phyloP scores from a whole-genome alignment of 192 early-diverging fungal species.

The Cladochytrium replicatum region DNA sequence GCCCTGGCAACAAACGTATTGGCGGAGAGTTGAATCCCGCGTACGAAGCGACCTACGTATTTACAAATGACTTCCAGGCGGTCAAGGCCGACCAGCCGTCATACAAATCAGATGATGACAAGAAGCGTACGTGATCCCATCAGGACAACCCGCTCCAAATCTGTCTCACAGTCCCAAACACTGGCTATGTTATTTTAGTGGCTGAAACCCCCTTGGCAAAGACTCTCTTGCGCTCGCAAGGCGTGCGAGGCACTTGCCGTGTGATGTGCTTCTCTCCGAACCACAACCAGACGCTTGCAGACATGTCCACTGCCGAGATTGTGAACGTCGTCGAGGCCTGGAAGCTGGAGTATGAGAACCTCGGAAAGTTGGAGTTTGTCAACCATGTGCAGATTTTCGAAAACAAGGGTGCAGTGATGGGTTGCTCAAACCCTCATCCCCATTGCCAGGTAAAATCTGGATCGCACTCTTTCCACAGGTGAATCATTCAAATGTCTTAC shows the following conservation, averaged over 20 bases:
- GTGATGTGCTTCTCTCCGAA: conserved; percentile 91
- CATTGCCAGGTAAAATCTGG: conserved; percentile 60
- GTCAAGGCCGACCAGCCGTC: conserved; percentile 55
- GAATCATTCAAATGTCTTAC: background rate
- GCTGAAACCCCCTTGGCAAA: conserved; percentile 6
- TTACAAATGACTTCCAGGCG: conserved; percentile 90
- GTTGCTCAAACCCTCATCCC: conserved; percentile 95
- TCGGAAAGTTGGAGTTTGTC: conserved; percentile 44
- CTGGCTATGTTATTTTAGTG: too few relatives aligned
- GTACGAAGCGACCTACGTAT: conserved; percentile 73
- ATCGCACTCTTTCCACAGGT: background rate
- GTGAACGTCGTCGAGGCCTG: conserved; percentile 84
- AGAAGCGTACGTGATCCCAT: too few relatives aligned
- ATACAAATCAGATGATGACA: conserved; percentile 8
- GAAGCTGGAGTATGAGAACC: conserved; percentile 50
- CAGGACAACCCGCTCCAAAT: too few relatives aligned
- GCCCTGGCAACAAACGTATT: conserved; percentile 78
- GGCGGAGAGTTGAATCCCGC: conserved; percentile 63
- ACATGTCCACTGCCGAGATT: conserved; percentile 83
- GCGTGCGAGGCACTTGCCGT: conserved; percentile 63
- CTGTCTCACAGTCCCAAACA: too few relatives aligned
- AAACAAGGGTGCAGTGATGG: conserved; percentile 95
- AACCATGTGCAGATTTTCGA: conserved; percentile 92
- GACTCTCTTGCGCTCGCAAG: conserved; percentile 19
- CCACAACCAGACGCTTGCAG: conserved; percentile 86